Evolutionary conservation across 805 yeast species (phyloP).

Genomic region (Scheffersomyces ergatensis): DNA sequence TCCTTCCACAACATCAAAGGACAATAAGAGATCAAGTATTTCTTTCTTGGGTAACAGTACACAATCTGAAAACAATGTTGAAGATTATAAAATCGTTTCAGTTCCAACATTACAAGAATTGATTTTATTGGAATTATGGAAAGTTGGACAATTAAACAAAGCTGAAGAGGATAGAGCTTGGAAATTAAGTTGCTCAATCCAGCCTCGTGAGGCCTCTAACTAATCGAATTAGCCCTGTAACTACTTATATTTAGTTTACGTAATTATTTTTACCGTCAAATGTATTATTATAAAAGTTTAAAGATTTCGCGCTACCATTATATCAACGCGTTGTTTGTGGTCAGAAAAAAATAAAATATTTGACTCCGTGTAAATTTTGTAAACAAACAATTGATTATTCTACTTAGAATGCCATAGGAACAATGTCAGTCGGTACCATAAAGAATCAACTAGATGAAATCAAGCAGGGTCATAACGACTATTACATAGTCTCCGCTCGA

Average conservation of each 20-base stretch:
- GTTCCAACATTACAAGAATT: conserved; percentile 53
- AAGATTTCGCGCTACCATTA: no score
- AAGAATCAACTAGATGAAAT: neutral
- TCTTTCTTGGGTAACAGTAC: neutral
- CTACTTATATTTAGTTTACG: no score
- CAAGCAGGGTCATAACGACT: neutral
- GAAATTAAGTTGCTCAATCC: conserved; percentile 64
- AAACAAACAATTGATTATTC: no score
- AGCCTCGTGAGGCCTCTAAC: conserved; percentile 43
- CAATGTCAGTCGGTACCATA: neutral
- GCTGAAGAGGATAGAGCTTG: conserved; percentile 69
- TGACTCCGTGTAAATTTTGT: no score
- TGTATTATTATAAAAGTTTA: neutral
- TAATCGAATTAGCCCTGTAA: neutral
- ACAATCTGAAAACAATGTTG: conserved; percentile 8
- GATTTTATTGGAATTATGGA: conserved; percentile 67
- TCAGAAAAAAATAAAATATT: no score
- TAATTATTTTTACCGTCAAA: no score
- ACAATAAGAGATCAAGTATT: conserved; percentile 20
- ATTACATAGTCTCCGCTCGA: conserved; percentile 7
- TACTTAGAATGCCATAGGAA: no score
- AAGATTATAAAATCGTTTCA: conserved; percentile 38
- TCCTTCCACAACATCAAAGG: conserved; percentile 2
- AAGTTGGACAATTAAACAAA: conserved; percentile 57
- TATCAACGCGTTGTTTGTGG: no score